Evolutionary conservation across 2,329 filamentous ascomycete species (phyloP), one percentile per base, ranked within the genome.

Genomic region (Aspergillus cejpii): DNA sequence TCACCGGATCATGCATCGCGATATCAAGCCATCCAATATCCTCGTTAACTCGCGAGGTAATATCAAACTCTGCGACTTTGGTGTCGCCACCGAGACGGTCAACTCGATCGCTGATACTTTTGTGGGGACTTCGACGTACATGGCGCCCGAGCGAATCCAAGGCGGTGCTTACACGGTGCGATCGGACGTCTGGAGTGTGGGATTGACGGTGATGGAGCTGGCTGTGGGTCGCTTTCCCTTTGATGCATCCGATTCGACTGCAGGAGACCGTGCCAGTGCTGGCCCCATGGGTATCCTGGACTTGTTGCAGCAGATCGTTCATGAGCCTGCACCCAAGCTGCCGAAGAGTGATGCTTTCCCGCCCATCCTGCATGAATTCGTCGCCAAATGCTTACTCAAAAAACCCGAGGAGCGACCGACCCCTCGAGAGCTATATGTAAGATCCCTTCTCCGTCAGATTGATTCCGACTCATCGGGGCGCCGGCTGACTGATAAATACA

Each of bases 91-190:
- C 55, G 92, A 98, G 68, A 80, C 96, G 12, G 89, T 97, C 65
- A 97, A 97, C 71, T 97, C 92, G 3, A 89, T 98, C 54, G 92
- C 92, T 41, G 91, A 97, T 63, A 98, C 92, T 0, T 98, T 98
- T 60, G 92, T 98, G 27, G 92, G 92, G 42, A 98, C 92, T 1
- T 96, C 92, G 28, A 98, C 92, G 44, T 98, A 98, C 74, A 98
- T 98, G 92, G 92, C 92, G 0, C 92, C 92, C 0, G 92, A 98
- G 73, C 82, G 92, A 66, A 98, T 98, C 56, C 90, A 97, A 66
- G 92, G 92, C 51, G 89, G 92, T 52, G 89, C 87, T 59, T 98
- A 98, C 69, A 95, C 91, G 0, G 91, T 98, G 60, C 96, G 96
- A 68, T 96, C 90, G 10, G 92, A 98, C 65, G 92, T 98, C 3